Conservation (phyloP, 2,329 filamentous ascomycete species). For the Botryotinia convoluta region DNA sequence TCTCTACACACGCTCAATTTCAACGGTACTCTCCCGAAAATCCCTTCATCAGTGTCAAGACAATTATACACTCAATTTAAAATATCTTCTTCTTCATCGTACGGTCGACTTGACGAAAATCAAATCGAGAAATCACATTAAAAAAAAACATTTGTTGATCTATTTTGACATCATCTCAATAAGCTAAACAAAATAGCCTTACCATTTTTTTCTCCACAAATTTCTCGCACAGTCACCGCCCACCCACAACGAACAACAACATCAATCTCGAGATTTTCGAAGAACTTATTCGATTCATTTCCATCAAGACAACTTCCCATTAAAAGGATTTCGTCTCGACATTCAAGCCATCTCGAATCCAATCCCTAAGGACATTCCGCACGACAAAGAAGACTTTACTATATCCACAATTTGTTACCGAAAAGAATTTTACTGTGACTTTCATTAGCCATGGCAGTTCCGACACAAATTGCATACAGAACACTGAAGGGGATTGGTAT, state of each 20-base stretch:
- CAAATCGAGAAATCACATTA: neutral
- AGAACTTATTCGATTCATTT: constrained; percentile 14
- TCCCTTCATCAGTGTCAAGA: constrained; percentile 26
- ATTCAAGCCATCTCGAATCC: constrained; percentile 20
- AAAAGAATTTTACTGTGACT: constrained; percentile 56
- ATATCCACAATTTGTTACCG: constrained; percentile 29
- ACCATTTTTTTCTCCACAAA: constrained; percentile 10
- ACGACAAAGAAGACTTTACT: constrained; percentile 28
- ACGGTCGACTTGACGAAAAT: neutral
- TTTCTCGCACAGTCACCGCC: constrained; percentile 17
- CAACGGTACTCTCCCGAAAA: constrained; percentile 27
- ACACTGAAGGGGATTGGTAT: constrained; percentile 95
- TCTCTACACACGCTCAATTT: constrained; percentile 23
- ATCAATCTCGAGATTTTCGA: constrained; percentile 11
- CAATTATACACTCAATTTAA: constrained; percentile 19
- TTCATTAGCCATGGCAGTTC: constrained; percentile 91
- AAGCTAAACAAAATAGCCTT: neutral
- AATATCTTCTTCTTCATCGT: constrained; percentile 21
- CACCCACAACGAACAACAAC: constrained; percentile 13
- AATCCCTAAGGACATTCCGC: constrained; percentile 18
- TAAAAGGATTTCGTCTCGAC: constrained; percentile 11
- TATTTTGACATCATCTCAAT: neutral
- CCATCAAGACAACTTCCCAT: constrained; percentile 15
- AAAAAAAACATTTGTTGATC: neutral
- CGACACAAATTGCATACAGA: constrained; percentile 94